These are phyloP conservation scores for Xylaria cubensis DNA, from an alignment of 495 filamentous ascomycete species.

Conservation along the genomic window DNA sequence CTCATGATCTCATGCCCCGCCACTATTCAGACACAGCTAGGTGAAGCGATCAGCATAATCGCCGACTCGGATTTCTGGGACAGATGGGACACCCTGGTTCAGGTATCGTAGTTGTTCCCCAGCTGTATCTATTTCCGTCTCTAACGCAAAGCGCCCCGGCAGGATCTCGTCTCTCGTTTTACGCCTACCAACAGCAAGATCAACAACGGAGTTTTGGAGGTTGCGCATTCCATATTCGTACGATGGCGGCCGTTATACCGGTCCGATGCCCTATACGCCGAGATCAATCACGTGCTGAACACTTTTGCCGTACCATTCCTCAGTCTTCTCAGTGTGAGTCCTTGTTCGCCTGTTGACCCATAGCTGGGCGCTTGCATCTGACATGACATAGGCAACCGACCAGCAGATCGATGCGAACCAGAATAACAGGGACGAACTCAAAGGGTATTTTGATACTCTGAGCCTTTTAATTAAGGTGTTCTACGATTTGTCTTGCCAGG, in stretches of 20 bases:
- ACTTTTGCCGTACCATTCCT: slow-evolving; percentile 86
- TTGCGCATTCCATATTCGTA: slow-evolving; percentile 97
- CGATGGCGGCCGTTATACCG: slow-evolving; percentile 93
- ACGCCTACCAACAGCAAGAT: slow-evolving; percentile 74
- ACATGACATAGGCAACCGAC: slow-evolving; percentile 69
- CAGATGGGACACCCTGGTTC: slow-evolving; percentile 83
- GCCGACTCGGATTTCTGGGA: slow-evolving; percentile 98
- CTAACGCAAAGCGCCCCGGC: neutral
- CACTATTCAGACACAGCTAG: slow-evolving; percentile 88
- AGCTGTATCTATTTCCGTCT: neutral
- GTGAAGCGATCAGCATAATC: slow-evolving; percentile 94
- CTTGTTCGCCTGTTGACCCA: neutral
- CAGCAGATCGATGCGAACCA: slow-evolving; percentile 75
- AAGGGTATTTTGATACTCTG: slow-evolving; percentile 78
- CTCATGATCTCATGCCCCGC: slow-evolving; percentile 93
- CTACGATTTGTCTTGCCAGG: slow-evolving; percentile 95
- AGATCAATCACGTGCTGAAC: slow-evolving; percentile 90
- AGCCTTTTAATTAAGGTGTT: slow-evolving; percentile 88
- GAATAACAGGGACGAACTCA: slow-evolving; percentile 72
- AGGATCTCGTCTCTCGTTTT: slow-evolving; percentile 75
- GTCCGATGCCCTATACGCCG: slow-evolving; percentile 86
- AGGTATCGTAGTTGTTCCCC: slow-evolving; percentile 18
- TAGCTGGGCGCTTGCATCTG: slow-evolving; percentile 23
- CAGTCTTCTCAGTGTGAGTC: slow-evolving; percentile 70
- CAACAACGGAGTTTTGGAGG: slow-evolving; percentile 93